phyloP scores from a whole-genome alignment of 371 early-diverging fungal genomes.

The Lichtheimia hyalospora region DNA sequence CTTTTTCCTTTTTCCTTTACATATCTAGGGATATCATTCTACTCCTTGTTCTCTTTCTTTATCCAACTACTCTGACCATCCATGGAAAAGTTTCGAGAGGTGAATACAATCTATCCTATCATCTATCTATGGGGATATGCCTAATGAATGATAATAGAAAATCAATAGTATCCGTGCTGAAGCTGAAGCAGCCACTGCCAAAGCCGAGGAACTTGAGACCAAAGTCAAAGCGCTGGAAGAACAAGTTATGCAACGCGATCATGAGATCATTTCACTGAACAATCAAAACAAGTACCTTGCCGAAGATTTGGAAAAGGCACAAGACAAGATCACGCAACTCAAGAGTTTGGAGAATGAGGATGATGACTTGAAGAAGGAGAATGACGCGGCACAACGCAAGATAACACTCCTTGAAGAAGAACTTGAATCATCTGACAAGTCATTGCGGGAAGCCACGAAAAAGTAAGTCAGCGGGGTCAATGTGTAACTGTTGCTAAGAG shows the following conservation, averaged over 20 bases:
- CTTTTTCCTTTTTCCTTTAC: constrained; percentile 4
- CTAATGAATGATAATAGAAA: constrained; percentile 48
- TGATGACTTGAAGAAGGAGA: constrained; percentile 64
- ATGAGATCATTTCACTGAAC: constrained; percentile 67
- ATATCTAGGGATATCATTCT: neutral
- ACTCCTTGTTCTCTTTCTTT: constrained; percentile 13
- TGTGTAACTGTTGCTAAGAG: too few relatives aligned
- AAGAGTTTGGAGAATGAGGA: constrained; percentile 63
- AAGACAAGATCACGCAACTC: constrained; percentile 59
- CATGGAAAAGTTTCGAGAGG: constrained; percentile 47
- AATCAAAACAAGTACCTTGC: constrained; percentile 65
- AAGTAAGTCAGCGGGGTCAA: constrained; percentile 52
- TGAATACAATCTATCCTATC: constrained; percentile 3
- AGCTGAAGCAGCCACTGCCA: constrained; percentile 64
- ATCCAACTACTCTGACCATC: constrained; percentile 9
- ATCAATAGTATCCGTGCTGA: constrained; percentile 65
- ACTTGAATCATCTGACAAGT: constrained; percentile 64
- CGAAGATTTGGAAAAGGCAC: constrained; percentile 63
- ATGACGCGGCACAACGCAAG: constrained; percentile 64
- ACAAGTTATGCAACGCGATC: constrained; percentile 64
- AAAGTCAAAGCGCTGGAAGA: constrained; percentile 60
- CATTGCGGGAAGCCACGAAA: constrained; percentile 66
- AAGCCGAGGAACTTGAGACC: constrained; percentile 63
- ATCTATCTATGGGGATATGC: neutral
- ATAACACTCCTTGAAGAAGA: constrained; percentile 67